Evolutionary conservation across 257 asterid species (phyloP).

Genomic region (Penstemon davidsonii): DNA sequence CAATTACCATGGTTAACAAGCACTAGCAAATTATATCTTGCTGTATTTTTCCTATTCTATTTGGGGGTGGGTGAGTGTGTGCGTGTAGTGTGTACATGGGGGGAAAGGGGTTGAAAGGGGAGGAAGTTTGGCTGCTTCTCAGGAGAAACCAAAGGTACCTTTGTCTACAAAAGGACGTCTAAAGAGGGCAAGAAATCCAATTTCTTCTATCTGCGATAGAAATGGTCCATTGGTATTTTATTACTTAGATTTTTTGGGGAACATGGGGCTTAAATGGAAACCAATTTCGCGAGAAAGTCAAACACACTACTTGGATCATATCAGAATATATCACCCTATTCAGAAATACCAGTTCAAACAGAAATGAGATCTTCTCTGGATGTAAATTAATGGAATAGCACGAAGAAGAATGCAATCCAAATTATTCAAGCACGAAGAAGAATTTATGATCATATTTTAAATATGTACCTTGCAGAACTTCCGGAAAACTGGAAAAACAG

Average conservation of each 20-base stretch:
- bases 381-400: neutral
- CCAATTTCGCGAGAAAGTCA: neutral
- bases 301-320: neutral
- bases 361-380: neutral
- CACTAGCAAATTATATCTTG: neutral
- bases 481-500: conserved; percentile 61
- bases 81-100: no score
- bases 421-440: neutral
- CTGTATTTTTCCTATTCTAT: neutral
- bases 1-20: conserved; percentile 5
- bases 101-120: neutral
- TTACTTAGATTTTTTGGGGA: neutral
- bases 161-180: no score
- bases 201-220: no score
- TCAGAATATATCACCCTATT: neutral
- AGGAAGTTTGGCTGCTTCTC: no score
- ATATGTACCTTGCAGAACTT: conserved; percentile 78
- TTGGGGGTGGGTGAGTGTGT: neutral
- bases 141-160: no score
- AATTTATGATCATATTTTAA: neutral
- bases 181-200: no score
- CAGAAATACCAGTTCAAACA: neutral
- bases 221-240: no score
- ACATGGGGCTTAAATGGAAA: neutral
- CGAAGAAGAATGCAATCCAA: neutral